Conservation (phyloP, 768 basidiomycete genomes). For the Auricularia auricula-judae region DNA sequence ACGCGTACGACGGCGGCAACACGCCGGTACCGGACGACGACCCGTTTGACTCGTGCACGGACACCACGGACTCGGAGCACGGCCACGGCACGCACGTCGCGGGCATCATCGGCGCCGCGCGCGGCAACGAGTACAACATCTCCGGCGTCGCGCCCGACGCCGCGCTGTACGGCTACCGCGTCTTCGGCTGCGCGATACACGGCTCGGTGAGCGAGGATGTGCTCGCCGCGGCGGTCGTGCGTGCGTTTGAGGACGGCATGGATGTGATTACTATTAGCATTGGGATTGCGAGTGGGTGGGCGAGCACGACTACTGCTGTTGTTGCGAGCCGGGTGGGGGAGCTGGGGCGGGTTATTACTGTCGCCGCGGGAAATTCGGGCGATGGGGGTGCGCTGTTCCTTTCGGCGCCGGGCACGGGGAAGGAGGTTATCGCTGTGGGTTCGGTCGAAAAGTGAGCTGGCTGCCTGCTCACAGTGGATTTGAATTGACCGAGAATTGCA, state of each 20-base stretch:
- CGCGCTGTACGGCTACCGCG: constrained; percentile 39
- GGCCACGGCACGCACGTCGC: constrained; percentile 32
- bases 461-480: not conserved
- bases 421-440: constrained; percentile 20
- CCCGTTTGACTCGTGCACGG: not conserved
- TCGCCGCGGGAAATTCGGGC: constrained; percentile 16
- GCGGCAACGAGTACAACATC: constrained; percentile 22
- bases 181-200: constrained; percentile 42
- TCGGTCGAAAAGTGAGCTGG: not conserved
- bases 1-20: constrained; percentile 6
- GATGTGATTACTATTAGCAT: constrained; percentile 22
- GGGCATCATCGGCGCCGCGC: constrained; percentile 17
- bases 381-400: constrained; percentile 21
- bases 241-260: constrained; percentile 13
- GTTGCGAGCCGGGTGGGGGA: constrained; percentile 20
- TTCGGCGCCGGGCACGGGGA: constrained; percentile 18
- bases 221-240: constrained; percentile 2
- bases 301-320: constrained; percentile 18
- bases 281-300: constrained; percentile 22
- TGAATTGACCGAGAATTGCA: not conserved
- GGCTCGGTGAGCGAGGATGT: constrained; percentile 16
- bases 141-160: constrained; percentile 56
- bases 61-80: constrained; percentile 15
- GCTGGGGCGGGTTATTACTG: constrained; percentile 19
- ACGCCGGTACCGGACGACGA: constrained; percentile 3